Conservation (phyloP, 305 asterid genomes). For the Solanum hybrid region DNA sequence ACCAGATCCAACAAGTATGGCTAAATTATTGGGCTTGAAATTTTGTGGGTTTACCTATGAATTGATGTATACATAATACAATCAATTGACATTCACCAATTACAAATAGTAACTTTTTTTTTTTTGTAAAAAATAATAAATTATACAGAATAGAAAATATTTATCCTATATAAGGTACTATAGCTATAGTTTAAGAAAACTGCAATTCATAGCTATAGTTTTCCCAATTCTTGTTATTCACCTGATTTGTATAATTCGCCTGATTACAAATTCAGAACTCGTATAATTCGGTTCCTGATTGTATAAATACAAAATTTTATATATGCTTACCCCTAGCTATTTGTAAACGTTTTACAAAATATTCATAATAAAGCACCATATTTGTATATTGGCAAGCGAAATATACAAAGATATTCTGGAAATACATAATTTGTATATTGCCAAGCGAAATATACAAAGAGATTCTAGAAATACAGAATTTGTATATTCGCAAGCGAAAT, state of each 20-base stretch:
- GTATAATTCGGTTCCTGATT: too few species aligned
- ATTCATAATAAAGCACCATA: not conserved
- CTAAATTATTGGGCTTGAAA: not conserved
- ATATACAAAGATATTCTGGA: not conserved
- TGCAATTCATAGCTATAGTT: too few species aligned
- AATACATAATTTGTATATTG: too few species aligned
- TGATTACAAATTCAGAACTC: not conserved
- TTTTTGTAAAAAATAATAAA: not conserved
- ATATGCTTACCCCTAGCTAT: not conserved
- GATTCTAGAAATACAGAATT: too few species aligned
- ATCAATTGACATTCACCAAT: not conserved
- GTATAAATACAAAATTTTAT: not conserved
- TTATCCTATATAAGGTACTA: not conserved
- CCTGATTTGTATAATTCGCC: not conserved
- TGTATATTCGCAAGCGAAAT: not conserved
- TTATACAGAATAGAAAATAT: too few species aligned
- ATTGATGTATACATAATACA: not conserved
- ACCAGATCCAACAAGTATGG: not conserved
- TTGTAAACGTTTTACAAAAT: too few species aligned
- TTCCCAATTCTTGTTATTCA: not conserved
- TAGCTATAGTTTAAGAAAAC: too few species aligned
- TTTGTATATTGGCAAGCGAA: not conserved
- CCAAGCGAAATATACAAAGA: too few species aligned
- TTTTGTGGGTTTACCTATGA: not conserved
- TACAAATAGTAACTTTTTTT: not conserved